Base-by-base conservation (phyloP, 345 rosid genomes). In the Triadica sebifera region DNA sequence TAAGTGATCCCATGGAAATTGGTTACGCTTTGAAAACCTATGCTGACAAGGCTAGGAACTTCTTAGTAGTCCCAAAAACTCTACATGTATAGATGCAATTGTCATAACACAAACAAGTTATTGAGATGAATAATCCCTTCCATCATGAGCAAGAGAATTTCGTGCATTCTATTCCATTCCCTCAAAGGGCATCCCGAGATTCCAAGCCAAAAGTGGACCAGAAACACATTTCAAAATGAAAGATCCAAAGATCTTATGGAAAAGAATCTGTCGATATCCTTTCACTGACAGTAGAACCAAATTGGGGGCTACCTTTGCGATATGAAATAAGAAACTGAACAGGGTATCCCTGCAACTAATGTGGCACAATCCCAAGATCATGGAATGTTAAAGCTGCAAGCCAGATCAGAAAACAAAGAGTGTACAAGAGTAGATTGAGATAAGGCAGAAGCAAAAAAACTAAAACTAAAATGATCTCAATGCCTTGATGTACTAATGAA, bases 291-390 rank as follows among this genome's bases (percentile, higher is more conserved):
- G 97, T 93, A 59, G 99, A 91, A 70, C 99, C 99, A 22, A 91
- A 93, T 38, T 95, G 82, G 5, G 98, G 98, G 75, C 99, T 98
- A 57, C 99, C 99, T 82, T 95, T 95, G 19, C 97, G 94, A 74
- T 91, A 91, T 65, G 83, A 84, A 69, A 87, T 77, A 73, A 96
- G 99, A 87, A 66, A 96, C 83, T 96, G 98, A 1, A 89, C 76
- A 5, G 98, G 98, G 86, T 91, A 96, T 51, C 99, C 99, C 84
- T 85, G 89, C 83, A 96, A 73, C 84, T 90, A 88, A 85, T 85
- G 99, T 39, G 98, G 97, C 75, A 67, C 88, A 79, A 96, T 80
- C 69, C 86, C 97, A 72, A 96, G 86, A 86, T 96, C 93, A 72
- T 71, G 74, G 83, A 93, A 96, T 78, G 84, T 91, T 68, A 93